A percentile compares a stretch with the other conserved stretches of the same genome.
These are phyloP conservation scores for Solanum medicagineum DNA, from an alignment of 257 asterid genomes.

Conservation along the genomic window DNA sequence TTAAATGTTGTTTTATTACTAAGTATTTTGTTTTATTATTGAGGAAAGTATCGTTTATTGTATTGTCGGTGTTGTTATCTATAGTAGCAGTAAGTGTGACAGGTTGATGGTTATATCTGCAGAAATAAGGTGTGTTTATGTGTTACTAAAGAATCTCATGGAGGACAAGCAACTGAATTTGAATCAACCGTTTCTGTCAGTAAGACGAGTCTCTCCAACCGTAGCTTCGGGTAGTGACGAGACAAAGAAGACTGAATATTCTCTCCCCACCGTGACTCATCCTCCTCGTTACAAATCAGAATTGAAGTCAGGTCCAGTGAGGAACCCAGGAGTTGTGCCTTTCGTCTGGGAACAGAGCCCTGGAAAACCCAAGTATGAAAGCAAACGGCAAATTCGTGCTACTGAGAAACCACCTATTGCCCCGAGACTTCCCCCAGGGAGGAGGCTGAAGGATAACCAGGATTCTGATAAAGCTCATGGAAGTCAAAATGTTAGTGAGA, in stretches of 20 bases:
- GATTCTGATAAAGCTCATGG: slow-evolving; percentile 10
- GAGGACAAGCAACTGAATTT: slow-evolving; percentile 43
- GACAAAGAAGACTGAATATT: slow-evolving; percentile 2
- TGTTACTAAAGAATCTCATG: slow-evolving; percentile 28
- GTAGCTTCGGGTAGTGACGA: slow-evolving; percentile 11
- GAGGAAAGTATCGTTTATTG: background rate
- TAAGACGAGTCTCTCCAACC: slow-evolving; percentile 21
- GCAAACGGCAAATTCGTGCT: background rate
- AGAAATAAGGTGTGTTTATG: slow-evolving; percentile 9
- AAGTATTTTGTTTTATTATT: background rate
- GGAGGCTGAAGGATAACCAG: slow-evolving; percentile 18
- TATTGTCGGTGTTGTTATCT: background rate
- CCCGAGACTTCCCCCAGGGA: slow-evolving; percentile 71
- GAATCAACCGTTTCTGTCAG: slow-evolving; percentile 39
- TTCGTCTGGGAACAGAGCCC: slow-evolving; percentile 71
- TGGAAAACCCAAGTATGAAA: slow-evolving; percentile 53
- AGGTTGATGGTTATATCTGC: background rate
- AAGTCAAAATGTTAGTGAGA: background rate
- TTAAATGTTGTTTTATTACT: background rate
- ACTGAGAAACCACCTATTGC: slow-evolving; percentile 20
- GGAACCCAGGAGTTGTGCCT: slow-evolving; percentile 65
- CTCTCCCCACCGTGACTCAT: slow-evolving; percentile 6
- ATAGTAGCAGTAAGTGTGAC: background rate
- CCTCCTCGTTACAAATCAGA: slow-evolving; percentile 43
- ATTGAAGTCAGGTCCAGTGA: slow-evolving; percentile 66